A percentile compares a stretch with the other conserved stretches of the same genome.
Evolutionary conservation across 495 filamentous ascomycete species (phyloP).

Genomic region (Xylaria palmicola): DNA sequence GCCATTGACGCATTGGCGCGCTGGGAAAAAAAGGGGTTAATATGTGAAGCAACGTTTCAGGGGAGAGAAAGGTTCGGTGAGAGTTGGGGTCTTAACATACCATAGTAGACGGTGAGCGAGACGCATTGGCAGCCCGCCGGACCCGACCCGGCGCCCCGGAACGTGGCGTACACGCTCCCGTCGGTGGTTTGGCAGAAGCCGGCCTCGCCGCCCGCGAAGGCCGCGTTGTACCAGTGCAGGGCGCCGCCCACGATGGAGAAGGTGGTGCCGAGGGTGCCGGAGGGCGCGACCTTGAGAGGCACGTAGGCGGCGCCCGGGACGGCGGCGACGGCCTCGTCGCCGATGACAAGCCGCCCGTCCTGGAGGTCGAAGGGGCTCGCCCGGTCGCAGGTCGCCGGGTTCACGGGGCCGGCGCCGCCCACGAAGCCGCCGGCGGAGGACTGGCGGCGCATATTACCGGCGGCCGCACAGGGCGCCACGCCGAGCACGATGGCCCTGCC

Average conservation of each 20-base stretch:
- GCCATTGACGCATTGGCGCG: neutral
- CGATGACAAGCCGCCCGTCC: neutral
- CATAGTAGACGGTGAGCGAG: neutral
- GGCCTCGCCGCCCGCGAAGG: conserved; percentile 16
- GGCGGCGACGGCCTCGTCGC: neutral
- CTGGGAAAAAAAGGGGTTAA: neutral
- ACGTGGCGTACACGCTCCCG: conserved; percentile 14
- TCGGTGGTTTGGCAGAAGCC: conserved; percentile 11
- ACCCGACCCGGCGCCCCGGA: conserved; percentile 6
- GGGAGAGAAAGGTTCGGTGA: too few species aligned
- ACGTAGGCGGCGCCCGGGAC: conserved; percentile 3
- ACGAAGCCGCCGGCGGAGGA: conserved; percentile 10
- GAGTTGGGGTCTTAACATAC: neutral
- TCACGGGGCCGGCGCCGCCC: conserved; percentile 1
- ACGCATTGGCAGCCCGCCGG: conserved; percentile 17
- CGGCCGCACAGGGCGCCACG: conserved; percentile 14
- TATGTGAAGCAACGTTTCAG: too few species aligned
- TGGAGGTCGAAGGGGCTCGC: conserved; percentile 16
- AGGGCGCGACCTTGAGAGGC: neutral
- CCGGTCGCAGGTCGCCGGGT: conserved; percentile 1
- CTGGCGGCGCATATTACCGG: conserved; percentile 14
- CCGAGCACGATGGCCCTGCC: conserved; percentile 2
- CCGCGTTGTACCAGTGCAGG: conserved; percentile 16
- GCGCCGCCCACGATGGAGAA: conserved; percentile 14
- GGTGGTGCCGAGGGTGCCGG: neutral